Evolutionary conservation across 495 filamentous ascomycete genomes (phyloP), one percentile per base, ranked within the genome.

Genomic region (Hyaloscypha hepaticicola): DNA sequence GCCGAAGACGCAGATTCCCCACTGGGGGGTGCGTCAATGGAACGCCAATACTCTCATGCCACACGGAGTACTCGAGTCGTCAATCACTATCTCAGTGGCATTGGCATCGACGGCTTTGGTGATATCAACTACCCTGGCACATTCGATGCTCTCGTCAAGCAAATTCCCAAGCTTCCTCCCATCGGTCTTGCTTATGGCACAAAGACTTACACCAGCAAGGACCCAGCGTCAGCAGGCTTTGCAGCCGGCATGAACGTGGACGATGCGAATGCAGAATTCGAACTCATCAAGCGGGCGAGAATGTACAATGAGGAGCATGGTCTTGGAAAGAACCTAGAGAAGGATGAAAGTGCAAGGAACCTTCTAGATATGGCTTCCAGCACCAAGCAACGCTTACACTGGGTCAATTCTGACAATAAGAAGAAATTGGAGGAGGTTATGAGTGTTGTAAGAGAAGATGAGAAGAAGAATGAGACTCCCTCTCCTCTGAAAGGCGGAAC

Each of bases 41-140:
- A 89, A 57, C 82, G 89, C 5, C 87, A 88, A 21, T 83, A 84
- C 29, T 90, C 88, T 45, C 89, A 92, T 67, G 84, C 86, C 19
- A 93, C 90, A 12, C 85, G 90, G 14, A 91, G 88, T 56, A 90
- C 86, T 4, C 83, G 87, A 33, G 82, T 79, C 14, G 77, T 77
- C 24, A 86, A 80, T 45, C 81, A 82, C 60, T 80, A 79, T 50
- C 75, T 76, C 56, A 76, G 76, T n/a, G 85, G 83, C 55, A 79
- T 88, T 49, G 82, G 86, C 41, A 77, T 90, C 63, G 86, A 88
- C 58, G 84, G 84, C 29, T 74, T 90, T 19, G 80, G 85, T 19
- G 88, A 87, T 64, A 85, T 89, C 58, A 82, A 83, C 57, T 78
- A 85, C n/a, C 82, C 84, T 0, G 82, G 83, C 16, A 83, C 81